phyloP scores from a whole-genome alignment of 2,329 filamentous ascomycete species.

The Colletotrichum filicis region DNA sequence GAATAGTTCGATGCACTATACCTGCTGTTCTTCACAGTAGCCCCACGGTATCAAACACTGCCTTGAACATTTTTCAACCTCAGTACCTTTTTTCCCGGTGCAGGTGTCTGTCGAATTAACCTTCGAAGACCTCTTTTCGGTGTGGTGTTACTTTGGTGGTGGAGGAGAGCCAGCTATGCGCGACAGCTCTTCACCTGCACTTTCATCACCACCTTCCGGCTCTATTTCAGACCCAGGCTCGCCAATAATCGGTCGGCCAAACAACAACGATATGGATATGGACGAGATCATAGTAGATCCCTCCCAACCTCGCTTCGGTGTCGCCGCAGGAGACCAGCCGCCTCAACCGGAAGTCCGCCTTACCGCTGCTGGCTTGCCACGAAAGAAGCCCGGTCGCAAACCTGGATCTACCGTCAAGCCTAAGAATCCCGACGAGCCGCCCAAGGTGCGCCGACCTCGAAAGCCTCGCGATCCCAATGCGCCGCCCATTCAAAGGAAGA shows the following conservation, averaged over 20 bases:
- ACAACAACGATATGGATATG: constrained; percentile 49
- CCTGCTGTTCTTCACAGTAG: background rate
- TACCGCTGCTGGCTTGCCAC: constrained; percentile 67
- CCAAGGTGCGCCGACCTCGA: constrained; percentile 63
- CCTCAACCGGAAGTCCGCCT: constrained; percentile 43
- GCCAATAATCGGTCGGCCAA: constrained; percentile 46
- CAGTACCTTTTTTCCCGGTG: background rate
- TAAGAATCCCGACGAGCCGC: constrained; percentile 54
- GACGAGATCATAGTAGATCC: constrained; percentile 62
- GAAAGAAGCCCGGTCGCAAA: constrained; percentile 74
- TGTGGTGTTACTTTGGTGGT: constrained; percentile 23
- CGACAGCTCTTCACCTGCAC: constrained; percentile 58
- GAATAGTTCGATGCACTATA: constrained; percentile 8
- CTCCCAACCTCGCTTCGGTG: constrained; percentile 47
- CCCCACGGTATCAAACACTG: background rate
- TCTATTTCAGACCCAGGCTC: constrained; percentile 62
- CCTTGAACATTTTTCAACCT: background rate
- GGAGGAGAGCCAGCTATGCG: constrained; percentile 36
- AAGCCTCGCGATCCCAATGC: constrained; percentile 71
- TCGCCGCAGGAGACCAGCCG: constrained; percentile 40
- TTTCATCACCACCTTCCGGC: constrained; percentile 63
- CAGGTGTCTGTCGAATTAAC: background rate
- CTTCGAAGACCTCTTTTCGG: constrained; percentile 3
- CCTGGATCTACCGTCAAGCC: constrained; percentile 66
- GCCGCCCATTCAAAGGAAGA: constrained; percentile 63